phyloP scores from a whole-genome alignment of 306 rosid genomes.

The Echinosophora koreensis region DNA sequence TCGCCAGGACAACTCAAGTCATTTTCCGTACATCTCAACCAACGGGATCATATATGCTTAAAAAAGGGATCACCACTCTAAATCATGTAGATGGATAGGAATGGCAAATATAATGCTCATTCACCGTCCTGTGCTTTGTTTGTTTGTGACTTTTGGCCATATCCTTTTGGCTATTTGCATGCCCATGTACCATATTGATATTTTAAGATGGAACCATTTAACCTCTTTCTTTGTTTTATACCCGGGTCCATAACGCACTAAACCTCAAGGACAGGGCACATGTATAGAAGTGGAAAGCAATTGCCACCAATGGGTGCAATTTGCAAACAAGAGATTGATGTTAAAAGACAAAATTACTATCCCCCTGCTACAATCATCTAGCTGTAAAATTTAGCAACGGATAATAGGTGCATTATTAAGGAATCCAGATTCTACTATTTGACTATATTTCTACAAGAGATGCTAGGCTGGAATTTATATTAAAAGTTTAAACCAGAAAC shows the following conservation, averaged over 20 bases:
- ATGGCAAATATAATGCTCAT: conserved; percentile 40
- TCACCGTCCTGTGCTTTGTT: conserved; percentile 41
- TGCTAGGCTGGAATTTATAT: conserved; percentile 35
- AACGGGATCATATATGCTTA: conserved; percentile 39
- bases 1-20: conserved; percentile 49
- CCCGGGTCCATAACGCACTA: conserved; percentile 47
- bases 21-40: conserved; percentile 49
- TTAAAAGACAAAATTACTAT: conserved; percentile 32
- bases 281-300: conserved; percentile 44
- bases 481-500: conserved; percentile 30
- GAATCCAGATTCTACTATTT: conserved; percentile 36
- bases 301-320: conserved; percentile 37
- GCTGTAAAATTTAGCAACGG: conserved; percentile 14
- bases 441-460: conserved; percentile 39
- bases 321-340: conserved; percentile 41
- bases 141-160: conserved; percentile 37
- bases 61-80: conserved; percentile 41
- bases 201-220: conserved; percentile 42
- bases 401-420: conserved; percentile 7
- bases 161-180: conserved; percentile 41
- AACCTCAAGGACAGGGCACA: conserved; percentile 53
- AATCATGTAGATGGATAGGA: conserved; percentile 42
- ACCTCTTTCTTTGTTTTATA: conserved; percentile 37
- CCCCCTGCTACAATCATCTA: conserved; percentile 7
- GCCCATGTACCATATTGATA: conserved; percentile 40